Percentiles rank a stretch among this genome's conserved stretches.
Evolutionary conservation across 768 basidiomycete species (phyloP).

Genomic region (Leucocoprinus birnbaumii): DNA sequence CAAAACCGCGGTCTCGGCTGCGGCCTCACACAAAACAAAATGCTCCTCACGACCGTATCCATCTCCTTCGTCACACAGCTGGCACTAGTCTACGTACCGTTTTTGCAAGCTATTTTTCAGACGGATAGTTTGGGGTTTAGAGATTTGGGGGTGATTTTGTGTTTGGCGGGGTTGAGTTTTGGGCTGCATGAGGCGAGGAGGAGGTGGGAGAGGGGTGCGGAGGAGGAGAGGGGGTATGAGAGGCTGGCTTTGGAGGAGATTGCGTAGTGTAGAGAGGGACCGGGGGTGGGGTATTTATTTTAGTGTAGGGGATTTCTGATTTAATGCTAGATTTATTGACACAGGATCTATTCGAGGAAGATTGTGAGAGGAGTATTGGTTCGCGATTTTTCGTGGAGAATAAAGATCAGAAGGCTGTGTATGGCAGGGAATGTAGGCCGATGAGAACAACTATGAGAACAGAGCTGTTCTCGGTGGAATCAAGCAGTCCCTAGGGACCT

Average conservation of each 20-base stretch:
- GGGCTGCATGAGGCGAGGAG: slow-evolving; percentile 76
- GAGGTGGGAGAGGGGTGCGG: slow-evolving; percentile 66
- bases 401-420: too few relatives aligned
- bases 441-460: too few relatives aligned
- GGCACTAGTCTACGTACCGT: slow-evolving; percentile 82
- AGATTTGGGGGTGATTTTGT: slow-evolving; percentile 72
- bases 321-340: too few relatives aligned
- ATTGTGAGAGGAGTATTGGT: too few relatives aligned
- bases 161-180: slow-evolving; percentile 64
- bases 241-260: slow-evolving; percentile 54
- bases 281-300: too few relatives aligned
- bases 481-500: too few relatives aligned
- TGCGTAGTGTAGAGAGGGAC: slow-evolving; percentile 43
- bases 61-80: slow-evolving; percentile 85
- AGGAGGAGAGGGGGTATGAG: slow-evolving; percentile 49
- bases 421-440: too few relatives aligned
- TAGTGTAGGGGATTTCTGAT: neutral
- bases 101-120: slow-evolving; percentile 92
- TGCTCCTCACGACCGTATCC: slow-evolving; percentile 87
- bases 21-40: slow-evolving; percentile 78
- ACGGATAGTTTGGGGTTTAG: slow-evolving; percentile 71
- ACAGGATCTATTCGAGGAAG: too few relatives aligned
- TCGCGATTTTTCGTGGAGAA: too few relatives aligned
- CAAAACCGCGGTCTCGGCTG: slow-evolving; percentile 93
- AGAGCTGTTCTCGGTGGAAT: too few relatives aligned